A percentile compares a stretch with the other conserved stretches of the same genome.
Conservation (phyloP, 345 rosid genomes). For the Triadica sebifera region DNA sequence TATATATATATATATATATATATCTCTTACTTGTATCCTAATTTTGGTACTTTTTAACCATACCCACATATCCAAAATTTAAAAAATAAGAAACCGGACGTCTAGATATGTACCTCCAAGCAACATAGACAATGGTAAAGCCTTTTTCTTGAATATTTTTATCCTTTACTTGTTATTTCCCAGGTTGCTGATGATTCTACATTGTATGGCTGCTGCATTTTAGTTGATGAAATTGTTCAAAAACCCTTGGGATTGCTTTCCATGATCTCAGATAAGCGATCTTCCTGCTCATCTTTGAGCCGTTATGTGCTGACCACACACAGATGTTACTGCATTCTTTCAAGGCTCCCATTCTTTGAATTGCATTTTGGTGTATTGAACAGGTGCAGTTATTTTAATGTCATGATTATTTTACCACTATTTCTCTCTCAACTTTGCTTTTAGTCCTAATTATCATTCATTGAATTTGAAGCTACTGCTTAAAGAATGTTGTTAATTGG, state of each 20-base stretch:
- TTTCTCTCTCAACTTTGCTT: not conserved
- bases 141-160: not conserved
- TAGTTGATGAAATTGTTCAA: slow-evolving; percentile 87
- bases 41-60: too few species aligned
- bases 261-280: slow-evolving; percentile 60
- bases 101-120: too few species aligned
- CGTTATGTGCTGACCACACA: slow-evolving; percentile 75
- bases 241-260: slow-evolving; percentile 93
- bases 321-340: slow-evolving; percentile 95
- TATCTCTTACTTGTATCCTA: too few species aligned
- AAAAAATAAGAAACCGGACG: too few species aligned
- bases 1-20: too few species aligned
- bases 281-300: slow-evolving; percentile 57
- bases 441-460: too few species aligned
- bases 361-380: slow-evolving; percentile 85
- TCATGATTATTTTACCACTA: slow-evolving; percentile 1
- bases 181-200: slow-evolving; percentile 95
- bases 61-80: too few species aligned
- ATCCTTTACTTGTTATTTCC: slow-evolving; percentile 11
- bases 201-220: slow-evolving; percentile 84
- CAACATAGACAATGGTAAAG: too few species aligned
- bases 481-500: too few species aligned
- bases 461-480: too few species aligned
- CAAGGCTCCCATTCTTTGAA: slow-evolving; percentile 92
- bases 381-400: slow-evolving; percentile 44